Evolutionary conservation across 176 grass and related monocot species (phyloP).

Genomic region (Pontederia crassipes): DNA sequence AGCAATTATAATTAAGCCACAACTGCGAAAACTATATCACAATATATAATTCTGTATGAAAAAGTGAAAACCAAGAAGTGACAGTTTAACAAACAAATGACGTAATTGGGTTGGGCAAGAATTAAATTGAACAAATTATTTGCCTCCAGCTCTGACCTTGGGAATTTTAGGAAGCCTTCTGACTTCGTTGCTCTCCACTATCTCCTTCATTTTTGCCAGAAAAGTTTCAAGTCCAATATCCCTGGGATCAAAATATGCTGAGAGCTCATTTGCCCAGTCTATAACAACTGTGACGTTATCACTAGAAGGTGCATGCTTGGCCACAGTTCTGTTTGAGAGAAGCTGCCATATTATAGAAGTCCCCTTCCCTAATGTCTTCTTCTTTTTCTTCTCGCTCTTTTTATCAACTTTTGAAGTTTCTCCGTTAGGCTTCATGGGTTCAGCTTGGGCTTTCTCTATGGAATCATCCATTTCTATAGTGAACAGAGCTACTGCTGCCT

Average conservation of each 20-base stretch:
- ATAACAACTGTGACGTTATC: slow-evolving; percentile 30
- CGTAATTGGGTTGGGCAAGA: no score
- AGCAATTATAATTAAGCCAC: no score
- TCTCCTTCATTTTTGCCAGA: slow-evolving; percentile 70
- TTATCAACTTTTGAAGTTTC: slow-evolving; percentile 55
- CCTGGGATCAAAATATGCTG: slow-evolving; percentile 60
- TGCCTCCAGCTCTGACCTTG: slow-evolving; percentile 41
- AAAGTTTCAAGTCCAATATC: slow-evolving; percentile 41
- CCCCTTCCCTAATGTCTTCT: slow-evolving; percentile 85
- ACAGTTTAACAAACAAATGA: not conserved
- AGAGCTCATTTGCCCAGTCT: slow-evolving; percentile 41
- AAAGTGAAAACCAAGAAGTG: no score
- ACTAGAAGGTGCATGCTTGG: slow-evolving; percentile 21
- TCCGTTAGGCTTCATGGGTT: slow-evolving; percentile 6
- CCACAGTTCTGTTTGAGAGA: slow-evolving; percentile 39
- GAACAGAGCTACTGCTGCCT: slow-evolving; percentile 65
- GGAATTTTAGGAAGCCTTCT: slow-evolving; percentile 98
- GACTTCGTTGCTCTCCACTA: slow-evolving; percentile 99
- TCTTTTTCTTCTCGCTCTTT: slow-evolving; percentile 71
- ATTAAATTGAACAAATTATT: not conserved
- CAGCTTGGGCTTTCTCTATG: slow-evolving; percentile 58
- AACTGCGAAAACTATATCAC: no score
- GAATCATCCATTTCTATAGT: slow-evolving; percentile 67
- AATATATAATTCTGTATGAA: no score
- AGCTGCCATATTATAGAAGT: slow-evolving; percentile 55